Percentiles rank a stretch among this genome's conserved stretches.
Conservation (phyloP, 2,329 filamentous ascomycete species). For the Myriosclerotinia scirpicola region DNA sequence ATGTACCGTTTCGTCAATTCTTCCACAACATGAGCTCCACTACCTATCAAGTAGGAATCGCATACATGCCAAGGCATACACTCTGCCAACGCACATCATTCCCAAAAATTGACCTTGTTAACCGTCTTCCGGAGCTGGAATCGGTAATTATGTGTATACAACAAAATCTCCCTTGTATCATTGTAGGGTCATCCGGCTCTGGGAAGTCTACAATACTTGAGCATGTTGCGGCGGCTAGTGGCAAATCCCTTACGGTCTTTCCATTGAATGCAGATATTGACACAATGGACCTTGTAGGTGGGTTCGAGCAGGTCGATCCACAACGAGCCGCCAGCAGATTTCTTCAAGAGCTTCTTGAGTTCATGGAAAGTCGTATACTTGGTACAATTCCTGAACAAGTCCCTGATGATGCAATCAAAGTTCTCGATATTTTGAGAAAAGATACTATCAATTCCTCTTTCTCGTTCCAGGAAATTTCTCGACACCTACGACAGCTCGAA, state of each 20-base stretch:
- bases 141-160: slow-evolving; percentile 84
- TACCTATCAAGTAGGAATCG: slow-evolving; percentile 78
- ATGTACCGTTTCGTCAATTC: slow-evolving; percentile 55
- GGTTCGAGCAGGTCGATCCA: slow-evolving; percentile 91
- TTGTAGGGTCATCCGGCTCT: slow-evolving; percentile 80
- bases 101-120: slow-evolving; percentile 51
- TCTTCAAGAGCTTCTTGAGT: slow-evolving; percentile 52
- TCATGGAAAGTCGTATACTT: slow-evolving; percentile 54
- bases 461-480: slow-evolving; percentile 38
- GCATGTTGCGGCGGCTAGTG: slow-evolving; percentile 76
- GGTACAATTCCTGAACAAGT: slow-evolving; percentile 49
- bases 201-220: slow-evolving; percentile 83
- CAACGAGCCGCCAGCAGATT: slow-evolving; percentile 68
- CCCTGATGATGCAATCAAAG: slow-evolving; percentile 49
- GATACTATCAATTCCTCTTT: slow-evolving; percentile 25
- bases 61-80: slow-evolving; percentile 62
- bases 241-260: slow-evolving; percentile 76
- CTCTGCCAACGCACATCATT: slow-evolving; percentile 53
- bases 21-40: slow-evolving; percentile 67
- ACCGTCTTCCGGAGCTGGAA: slow-evolving; percentile 72
- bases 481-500: slow-evolving; percentile 38
- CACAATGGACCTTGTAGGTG: slow-evolving; percentile 94
- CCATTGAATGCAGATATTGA: slow-evolving; percentile 94
- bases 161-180: slow-evolving; percentile 82
- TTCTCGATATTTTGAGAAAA: slow-evolving; percentile 52